Conservation (phyloP, 2,329 filamentous ascomycete species). For the Juglanconis sp. region DNA sequence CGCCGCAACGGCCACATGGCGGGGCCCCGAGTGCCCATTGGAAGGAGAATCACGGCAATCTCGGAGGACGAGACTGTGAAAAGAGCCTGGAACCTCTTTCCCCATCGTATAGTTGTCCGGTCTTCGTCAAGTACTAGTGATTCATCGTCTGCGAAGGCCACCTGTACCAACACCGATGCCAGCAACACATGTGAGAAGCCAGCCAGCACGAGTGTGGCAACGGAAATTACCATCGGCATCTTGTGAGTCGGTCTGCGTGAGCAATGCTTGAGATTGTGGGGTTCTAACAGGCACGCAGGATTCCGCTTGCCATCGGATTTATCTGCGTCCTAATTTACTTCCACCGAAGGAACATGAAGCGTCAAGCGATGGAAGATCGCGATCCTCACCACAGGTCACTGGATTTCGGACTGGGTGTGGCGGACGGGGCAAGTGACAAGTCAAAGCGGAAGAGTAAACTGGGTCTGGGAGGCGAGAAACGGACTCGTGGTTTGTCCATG, state of each 20-base stretch:
- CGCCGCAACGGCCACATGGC: constrained; percentile 23
- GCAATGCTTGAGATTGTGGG: background rate
- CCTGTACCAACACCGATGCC: constrained; percentile 6
- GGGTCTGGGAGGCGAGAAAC: constrained; percentile 58
- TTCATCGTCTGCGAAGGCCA: background rate
- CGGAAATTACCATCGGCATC: constrained; percentile 13
- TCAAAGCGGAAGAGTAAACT: constrained; percentile 43
- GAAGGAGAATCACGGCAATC: constrained; percentile 17
- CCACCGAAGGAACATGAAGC: constrained; percentile 73
- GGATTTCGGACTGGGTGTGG: constrained; percentile 68
- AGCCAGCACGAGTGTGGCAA: constrained; percentile 6
- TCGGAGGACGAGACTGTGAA: background rate
- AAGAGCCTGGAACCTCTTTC: constrained; percentile 12
- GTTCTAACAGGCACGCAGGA: constrained; percentile 46
- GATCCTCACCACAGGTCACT: constrained; percentile 86
- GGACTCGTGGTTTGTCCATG: constrained; percentile 61
- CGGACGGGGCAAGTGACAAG: constrained; percentile 28
- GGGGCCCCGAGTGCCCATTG: constrained; percentile 26
- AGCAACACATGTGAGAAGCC: constrained; percentile 19
- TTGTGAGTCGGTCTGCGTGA: constrained; percentile 6
- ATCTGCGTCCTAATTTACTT: constrained; percentile 68
- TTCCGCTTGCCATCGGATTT: constrained; percentile 56
- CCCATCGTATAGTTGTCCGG: constrained; percentile 22
- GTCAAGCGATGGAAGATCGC: constrained; percentile 71
- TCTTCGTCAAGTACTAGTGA: constrained; percentile 21